Conservation (phyloP, 495 filamentous ascomycete genomes). For the Hyphodiscus hymeniophilus region DNA sequence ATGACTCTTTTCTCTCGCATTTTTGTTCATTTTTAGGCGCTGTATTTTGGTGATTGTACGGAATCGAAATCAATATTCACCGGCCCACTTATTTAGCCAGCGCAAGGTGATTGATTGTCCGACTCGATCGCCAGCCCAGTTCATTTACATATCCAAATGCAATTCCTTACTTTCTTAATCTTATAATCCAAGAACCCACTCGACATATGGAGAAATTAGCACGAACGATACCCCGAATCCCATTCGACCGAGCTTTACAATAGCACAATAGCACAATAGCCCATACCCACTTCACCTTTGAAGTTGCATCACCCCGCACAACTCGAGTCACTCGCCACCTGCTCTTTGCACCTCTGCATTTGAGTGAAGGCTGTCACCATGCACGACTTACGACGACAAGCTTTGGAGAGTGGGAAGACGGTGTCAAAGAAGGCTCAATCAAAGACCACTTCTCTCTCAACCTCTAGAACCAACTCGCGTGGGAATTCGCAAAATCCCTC, state of each 20-base stretch:
- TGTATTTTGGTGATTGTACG: no score
- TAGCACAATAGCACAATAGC: slow-evolving; percentile 10
- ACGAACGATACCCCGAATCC: slow-evolving; percentile 3
- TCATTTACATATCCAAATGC: background rate
- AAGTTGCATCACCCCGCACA: slow-evolving; percentile 5
- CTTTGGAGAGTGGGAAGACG: slow-evolving; percentile 82
- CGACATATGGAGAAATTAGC: slow-evolving; percentile 18
- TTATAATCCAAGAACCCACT: no score
- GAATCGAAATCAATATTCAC: no score
- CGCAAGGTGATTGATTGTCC: background rate
- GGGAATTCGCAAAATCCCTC: slow-evolving; percentile 54
- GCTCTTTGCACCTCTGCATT: background rate
- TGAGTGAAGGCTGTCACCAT: slow-evolving; percentile 32
- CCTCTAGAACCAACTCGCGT: slow-evolving; percentile 42
- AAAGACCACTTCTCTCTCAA: slow-evolving; percentile 54
- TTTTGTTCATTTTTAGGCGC: no score
- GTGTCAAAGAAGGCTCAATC: slow-evolving; percentile 83
- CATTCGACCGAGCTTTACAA: slow-evolving; percentile 13
- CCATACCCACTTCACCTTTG: no score
- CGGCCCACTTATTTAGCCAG: background rate
- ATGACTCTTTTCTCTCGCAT: no score
- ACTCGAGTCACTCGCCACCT: background rate
- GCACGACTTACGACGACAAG: slow-evolving; percentile 76
- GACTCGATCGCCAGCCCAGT: background rate
- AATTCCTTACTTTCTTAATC: no score